Conservation (phyloP, 176 grass and related monocot species). For the Zea luxurians region DNA sequence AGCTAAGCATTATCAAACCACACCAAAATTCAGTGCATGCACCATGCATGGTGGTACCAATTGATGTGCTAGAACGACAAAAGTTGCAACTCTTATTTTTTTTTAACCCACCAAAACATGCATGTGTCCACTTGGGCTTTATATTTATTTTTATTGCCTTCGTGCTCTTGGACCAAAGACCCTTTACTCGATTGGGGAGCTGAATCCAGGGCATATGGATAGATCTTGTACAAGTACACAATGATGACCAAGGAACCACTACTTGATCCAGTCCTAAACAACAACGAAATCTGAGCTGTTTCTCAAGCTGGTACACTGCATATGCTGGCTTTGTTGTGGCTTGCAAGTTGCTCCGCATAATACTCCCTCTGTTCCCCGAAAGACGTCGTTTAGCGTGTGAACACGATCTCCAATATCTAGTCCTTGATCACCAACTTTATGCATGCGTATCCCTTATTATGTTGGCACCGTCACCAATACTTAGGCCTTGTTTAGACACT, state of each 20-base stretch:
- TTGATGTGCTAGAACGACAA: not conserved
- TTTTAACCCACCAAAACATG: not conserved
- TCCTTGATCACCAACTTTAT: no score
- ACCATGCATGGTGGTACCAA: not conserved
- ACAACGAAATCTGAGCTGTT: constrained; percentile 13
- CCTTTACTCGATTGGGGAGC: constrained; percentile 11
- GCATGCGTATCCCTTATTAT: no score
- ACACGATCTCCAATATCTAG: no score
- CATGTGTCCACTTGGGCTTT: constrained; percentile 4
- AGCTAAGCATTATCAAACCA: not conserved
- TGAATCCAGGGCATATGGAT: constrained; percentile 7
- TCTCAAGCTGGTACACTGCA: not conserved
- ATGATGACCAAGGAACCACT: constrained; percentile 16
- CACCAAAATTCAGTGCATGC: constrained; percentile 16
- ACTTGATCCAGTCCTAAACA: constrained; percentile 13
- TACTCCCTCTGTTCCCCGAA: no score
- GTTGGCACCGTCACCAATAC: no score
- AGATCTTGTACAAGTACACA: constrained; percentile 4
- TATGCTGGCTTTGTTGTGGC: no score
- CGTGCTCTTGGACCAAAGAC: not conserved
- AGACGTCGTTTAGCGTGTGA: no score
- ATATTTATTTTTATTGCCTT: not conserved
- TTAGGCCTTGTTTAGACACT: no score
- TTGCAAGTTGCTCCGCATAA: no score
- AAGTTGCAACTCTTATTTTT: not conserved